phyloP scores from a whole-genome alignment of 331 rosid species.

The Rhamnella rubrinervis region DNA sequence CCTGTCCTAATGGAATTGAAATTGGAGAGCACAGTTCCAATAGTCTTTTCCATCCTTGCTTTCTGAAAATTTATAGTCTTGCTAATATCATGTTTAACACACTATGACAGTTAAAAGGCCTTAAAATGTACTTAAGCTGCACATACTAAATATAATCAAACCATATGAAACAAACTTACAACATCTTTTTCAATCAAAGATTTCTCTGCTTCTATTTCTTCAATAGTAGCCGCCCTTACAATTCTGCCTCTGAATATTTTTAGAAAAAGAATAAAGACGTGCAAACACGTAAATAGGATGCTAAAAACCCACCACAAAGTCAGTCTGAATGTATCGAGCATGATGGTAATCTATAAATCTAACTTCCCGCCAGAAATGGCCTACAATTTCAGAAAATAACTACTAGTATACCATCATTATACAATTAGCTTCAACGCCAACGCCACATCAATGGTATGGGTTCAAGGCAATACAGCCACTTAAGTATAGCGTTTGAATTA shows the following conservation, averaged over 20 bases:
- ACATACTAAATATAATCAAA: conserved; percentile 1
- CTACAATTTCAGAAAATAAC: too few species aligned
- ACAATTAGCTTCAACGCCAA: too few species aligned
- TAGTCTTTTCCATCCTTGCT: conserved; percentile 82
- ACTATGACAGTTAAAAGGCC: neutral
- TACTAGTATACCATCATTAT: too few species aligned
- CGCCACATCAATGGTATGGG: too few species aligned
- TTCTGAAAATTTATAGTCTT: conserved; percentile 39
- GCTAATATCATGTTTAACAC: neutral
- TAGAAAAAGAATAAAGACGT: neutral
- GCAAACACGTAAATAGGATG: neutral
- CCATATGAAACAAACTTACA: conserved; percentile 40
- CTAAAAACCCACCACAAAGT: neutral
- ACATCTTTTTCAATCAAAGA: conserved; percentile 69
- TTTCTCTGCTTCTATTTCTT: conserved; percentile 95
- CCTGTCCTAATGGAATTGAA: conserved; percentile 93
- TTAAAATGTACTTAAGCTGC: neutral
- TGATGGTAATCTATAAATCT: too few species aligned
- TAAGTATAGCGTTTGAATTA: too few species aligned
- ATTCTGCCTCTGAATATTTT: conserved; percentile 37
- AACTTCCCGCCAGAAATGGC: too few species aligned
- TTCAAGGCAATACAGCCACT: too few species aligned
- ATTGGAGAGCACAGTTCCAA: conserved; percentile 65
- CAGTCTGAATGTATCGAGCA: too few species aligned
- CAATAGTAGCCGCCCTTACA: conserved; percentile 80